These are phyloP conservation scores for Alloteropsis semialata DNA, from an alignment of 176 grass and related monocot genomes.

Conservation along the genomic window DNA sequence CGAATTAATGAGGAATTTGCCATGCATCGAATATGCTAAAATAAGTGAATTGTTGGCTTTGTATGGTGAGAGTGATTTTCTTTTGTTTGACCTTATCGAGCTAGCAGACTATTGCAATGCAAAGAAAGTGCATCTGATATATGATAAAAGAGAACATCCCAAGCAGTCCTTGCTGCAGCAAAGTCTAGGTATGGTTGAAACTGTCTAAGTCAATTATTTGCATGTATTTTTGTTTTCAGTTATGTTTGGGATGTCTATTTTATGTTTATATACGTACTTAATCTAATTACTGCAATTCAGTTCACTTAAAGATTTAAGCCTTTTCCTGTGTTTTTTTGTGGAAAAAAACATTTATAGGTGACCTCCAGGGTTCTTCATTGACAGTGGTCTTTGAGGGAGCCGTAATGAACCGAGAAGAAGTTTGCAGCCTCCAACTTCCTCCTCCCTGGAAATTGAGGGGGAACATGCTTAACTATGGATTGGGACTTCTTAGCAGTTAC, in stretches of 20 bases:
- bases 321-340: not conserved
- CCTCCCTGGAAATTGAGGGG: slow-evolving; percentile 96
- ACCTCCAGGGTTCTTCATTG: slow-evolving; percentile 85
- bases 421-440: slow-evolving; percentile 79
- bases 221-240: not conserved
- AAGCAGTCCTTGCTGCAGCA: slow-evolving; percentile 92
- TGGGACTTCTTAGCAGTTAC: slow-evolving; percentile 91
- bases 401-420: slow-evolving; percentile 71
- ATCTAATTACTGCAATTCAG: slow-evolving; percentile 2
- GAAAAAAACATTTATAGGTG: slow-evolving; percentile 47
- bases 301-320: not conserved
- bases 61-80: slow-evolving; percentile 80
- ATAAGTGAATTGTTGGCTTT: slow-evolving; percentile 88
- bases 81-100: slow-evolving; percentile 94
- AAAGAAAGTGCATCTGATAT: slow-evolving; percentile 90
- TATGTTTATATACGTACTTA: not conserved
- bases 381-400: slow-evolving; percentile 94
- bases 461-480: slow-evolving; percentile 75
- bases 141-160: slow-evolving; percentile 95
- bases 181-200: slow-evolving; percentile 69
- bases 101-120: slow-evolving; percentile 89
- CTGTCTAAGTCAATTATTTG: not conserved
- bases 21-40: slow-evolving; percentile 84
- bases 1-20: slow-evolving; percentile 82
- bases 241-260: not conserved